These are phyloP conservation scores for Parasitella parasitica DNA, from an alignment of 371 early-diverging fungal species.

Conservation along the genomic window DNA sequence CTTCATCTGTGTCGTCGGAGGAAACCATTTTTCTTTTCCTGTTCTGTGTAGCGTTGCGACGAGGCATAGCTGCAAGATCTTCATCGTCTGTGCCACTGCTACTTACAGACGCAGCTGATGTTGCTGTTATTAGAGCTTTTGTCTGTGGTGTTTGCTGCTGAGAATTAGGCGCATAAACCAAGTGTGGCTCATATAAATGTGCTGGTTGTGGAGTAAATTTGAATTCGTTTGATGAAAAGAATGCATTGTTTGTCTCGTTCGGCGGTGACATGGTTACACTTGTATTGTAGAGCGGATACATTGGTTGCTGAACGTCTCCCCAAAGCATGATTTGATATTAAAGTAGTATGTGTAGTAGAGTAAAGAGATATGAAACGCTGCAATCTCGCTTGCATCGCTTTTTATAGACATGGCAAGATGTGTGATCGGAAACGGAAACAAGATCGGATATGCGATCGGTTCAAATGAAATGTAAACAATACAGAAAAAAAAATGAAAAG, in stretches of 20 bases:
- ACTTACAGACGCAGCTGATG: background rate
- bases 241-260: background rate
- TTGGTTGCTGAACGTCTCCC: conserved; percentile 12
- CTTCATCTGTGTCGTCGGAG: conserved; percentile 42
- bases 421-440: conserved; percentile 1
- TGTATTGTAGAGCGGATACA: background rate
- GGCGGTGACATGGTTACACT: background rate
- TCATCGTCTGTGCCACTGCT: background rate
- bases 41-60: background rate
- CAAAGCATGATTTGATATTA: conserved; percentile 7
- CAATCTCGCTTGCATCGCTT: background rate
- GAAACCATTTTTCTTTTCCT: background rate
- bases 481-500: background rate
- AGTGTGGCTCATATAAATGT: background rate
- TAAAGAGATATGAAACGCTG: background rate
- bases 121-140: background rate
- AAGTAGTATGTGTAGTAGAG: background rate
- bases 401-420: background rate
- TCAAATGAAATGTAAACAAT: background rate
- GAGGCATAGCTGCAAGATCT: background rate
- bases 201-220: background rate
- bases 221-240: background rate
- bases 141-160: conserved; percentile 1
- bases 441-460: conserved; percentile 15
- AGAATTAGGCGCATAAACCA: background rate